A percentile compares a stretch with the other conserved stretches of the same genome.
phyloP scores from a whole-genome alignment of 768 basidiomycete genomes.

The Trametes maxima region DNA sequence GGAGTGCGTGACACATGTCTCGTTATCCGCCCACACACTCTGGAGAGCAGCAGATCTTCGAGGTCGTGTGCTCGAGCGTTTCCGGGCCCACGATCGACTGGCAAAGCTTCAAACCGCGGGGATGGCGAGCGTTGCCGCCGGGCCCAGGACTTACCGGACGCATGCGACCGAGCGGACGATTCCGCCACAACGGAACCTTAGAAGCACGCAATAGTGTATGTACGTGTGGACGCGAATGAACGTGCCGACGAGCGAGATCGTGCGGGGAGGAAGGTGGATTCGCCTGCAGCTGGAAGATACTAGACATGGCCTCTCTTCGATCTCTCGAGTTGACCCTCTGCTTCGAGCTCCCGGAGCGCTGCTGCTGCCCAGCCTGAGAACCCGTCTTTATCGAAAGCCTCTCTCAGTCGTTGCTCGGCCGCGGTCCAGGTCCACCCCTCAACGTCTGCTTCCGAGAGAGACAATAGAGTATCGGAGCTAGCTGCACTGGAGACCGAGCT shows the following conservation, averaged over 20 bases:
- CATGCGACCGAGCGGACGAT: too few relatives aligned
- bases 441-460: background rate
- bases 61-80: too few relatives aligned
- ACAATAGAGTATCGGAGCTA: background rate
- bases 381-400: constrained; percentile 62
- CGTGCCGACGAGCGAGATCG: background rate
- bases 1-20: background rate
- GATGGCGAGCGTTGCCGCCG: too few relatives aligned
- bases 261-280: background rate
- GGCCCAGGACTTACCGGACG: too few relatives aligned
- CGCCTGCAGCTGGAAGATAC: background rate
- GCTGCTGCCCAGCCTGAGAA: constrained; percentile 55
- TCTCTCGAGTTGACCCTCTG: constrained; percentile 55
- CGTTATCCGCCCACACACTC: background rate
- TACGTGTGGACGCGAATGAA: background rate
- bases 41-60: too few relatives aligned
- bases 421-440: constrained; percentile 54
- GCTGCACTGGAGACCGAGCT: background rate
- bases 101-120: too few relatives aligned
- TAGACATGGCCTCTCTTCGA: constrained; percentile 33
- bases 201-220: too few relatives aligned
- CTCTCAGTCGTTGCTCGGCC: constrained; percentile 53
- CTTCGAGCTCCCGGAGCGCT: constrained; percentile 58
- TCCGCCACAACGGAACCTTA: too few relatives aligned
- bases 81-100: too few relatives aligned